Evolutionary conservation across 1,139 yeast genomes (phyloP).

Genomic region (Debaryomycetaceae sp.): DNA sequence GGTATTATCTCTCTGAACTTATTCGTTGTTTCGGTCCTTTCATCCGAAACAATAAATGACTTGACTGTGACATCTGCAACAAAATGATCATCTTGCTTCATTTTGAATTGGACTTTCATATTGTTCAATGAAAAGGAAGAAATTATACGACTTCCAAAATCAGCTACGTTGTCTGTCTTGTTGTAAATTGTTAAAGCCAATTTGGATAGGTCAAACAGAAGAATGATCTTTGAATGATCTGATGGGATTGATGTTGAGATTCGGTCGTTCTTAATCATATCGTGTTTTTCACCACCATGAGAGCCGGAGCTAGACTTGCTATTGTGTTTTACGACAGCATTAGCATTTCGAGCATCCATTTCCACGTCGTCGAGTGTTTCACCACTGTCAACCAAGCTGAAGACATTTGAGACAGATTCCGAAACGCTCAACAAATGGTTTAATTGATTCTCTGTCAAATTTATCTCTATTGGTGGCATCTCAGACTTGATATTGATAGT

Average conservation of each 20-base stretch:
- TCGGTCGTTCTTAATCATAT: not conserved
- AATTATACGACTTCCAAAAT: conserved; percentile 44
- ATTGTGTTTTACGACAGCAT: conserved; percentile 38
- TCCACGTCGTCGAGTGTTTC: conserved; percentile 50
- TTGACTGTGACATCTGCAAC: conserved; percentile 61
- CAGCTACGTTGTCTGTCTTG: conserved; percentile 41
- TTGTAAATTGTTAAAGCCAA: conserved; percentile 65
- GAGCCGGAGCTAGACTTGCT: conserved; percentile 8
- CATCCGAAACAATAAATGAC: conserved; percentile 77
- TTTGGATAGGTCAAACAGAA: conserved; percentile 58
- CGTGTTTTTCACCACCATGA: not conserved
- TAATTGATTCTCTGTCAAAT: conserved; percentile 76
- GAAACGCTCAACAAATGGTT: conserved; percentile 54
- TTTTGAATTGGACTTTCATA: conserved; percentile 46
- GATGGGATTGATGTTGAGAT: conserved; percentile 10
- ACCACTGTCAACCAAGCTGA: conserved; percentile 36
- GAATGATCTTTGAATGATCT: conserved; percentile 40
- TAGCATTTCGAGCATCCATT: conserved; percentile 60
- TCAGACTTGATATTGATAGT: conserved; percentile 54
- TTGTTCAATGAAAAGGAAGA: conserved; percentile 65
- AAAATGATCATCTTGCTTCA: conserved; percentile 55
- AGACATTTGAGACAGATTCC: conserved; percentile 56
- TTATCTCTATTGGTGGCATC: conserved; percentile 63
- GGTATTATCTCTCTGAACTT: conserved; percentile 82
- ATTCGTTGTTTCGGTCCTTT: conserved; percentile 58